Evolutionary conservation across 1,284 basidiomycete species (phyloP), one percentile per base, ranked within the genome.

Genomic region (Porogramme epimiltina): DNA sequence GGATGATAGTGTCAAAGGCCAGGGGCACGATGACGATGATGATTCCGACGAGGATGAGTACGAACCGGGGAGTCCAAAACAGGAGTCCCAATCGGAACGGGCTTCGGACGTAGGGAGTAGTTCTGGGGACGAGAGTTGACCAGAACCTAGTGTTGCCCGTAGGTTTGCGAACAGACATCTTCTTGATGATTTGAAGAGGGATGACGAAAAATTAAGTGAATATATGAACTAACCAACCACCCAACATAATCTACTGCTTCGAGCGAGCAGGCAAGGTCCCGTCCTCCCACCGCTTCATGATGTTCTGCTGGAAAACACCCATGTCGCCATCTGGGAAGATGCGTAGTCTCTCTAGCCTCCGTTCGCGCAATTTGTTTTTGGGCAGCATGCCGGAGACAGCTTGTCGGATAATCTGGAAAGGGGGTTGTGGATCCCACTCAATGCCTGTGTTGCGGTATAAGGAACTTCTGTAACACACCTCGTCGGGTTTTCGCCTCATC

Each of bases 301-400:
- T 76, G 62, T 91, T 91, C 10, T 77, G 76, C 51, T 80, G 77
- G 50, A 89, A 76, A 16, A 81, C 79, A 24, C 89, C 88, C 74
- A 86, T 85, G 56, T 87, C 80, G 39, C 84, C 74, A 16, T 82
- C 88, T 33, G 89, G 82, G 66, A 94, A 97, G 61, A 98, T 89
- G 58, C 90, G 87, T 43, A 98, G 77, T 47, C 95, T 77, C 56
- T 90, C 91, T 37, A 98, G 73, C 42, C 95, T 80, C 45, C 89
- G 80, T 51, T 95, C 90, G 24, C 95, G 84, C 56, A 95, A 81
- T 59, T 89, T 94, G 77, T 98, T 98, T 73, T 98, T 98, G 25
- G 95, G 95, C 54, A 98, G 77, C 95, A 98, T 98, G 56, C 95
- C 92, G 9, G 94, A 91, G 3, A 98, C 95, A 8, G 95, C 95